Evolutionary conservation across 306 rosid species (phyloP), one percentile per base, ranked within the genome.

Genomic region (Pterocarpus santalinus): DNA sequence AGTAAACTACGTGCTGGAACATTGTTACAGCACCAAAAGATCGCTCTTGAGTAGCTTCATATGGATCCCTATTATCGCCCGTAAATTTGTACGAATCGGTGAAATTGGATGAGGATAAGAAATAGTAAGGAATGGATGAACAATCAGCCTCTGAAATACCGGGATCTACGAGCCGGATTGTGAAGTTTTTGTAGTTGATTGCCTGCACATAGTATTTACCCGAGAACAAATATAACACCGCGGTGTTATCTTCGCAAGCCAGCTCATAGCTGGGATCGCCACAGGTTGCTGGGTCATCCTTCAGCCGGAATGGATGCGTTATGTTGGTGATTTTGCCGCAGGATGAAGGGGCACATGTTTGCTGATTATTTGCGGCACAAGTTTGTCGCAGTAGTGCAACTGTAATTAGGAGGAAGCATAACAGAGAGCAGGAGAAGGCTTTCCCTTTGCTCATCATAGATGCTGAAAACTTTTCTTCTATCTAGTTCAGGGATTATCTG

Each of bases 171-270:
- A 86, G 1, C 10, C 69, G 46, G 65, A 85, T 72, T 12, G 78
- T 85, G 78, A 5, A 77, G 28, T 60, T 77, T 1, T 39, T 2
- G 84, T 88, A 88, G 66, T 72, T 67, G 78, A 87, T 87, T 33
- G 33, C 69, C 68, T 41, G 6, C 5, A 85, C 88, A 8, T 62
- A n/a, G 70, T 46, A 88, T 41, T 2, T 47, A 1, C 33, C 63
- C 0, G 30, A 1, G 1, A 1, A 7, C 3, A 68, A 4, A 17
- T 1, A 2, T 1, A 76, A 5, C 7, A 72, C 10, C 0, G 90
- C 46, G 2, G 10, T 3, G 62, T 85, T 68, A n/a, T 80, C 28
- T 10, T 83, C 85, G 13, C 90, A 89, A 0, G 66, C 44, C 4
- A 75, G 9, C 7, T 12, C 57, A 49, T 78, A 67, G 1, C 0